Evolutionary conservation across 768 basidiomycete genomes (phyloP), one percentile per base, ranked within the genome.

Genomic region (Tricholomella constricta): DNA sequence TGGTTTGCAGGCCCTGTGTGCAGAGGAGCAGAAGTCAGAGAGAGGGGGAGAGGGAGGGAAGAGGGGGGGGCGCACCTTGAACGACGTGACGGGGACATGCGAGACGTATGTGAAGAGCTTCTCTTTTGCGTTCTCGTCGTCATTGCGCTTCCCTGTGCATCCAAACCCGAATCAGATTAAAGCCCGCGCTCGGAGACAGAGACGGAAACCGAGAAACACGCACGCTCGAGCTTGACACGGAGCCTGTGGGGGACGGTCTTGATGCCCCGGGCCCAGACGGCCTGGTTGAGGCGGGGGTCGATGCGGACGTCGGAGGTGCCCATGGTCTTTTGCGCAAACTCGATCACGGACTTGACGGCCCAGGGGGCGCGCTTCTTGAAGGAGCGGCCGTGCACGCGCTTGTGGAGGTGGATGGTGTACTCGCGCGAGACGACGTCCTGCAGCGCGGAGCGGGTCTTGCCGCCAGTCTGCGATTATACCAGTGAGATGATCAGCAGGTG

Each of bases 311-410:
- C 96, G 45, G 79, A 70, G 63, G 97, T 98, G 66, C 94, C 95
- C 97, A 99, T 98, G 31, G 89, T 77, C 78, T 93, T 94, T 64
- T 84, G 85, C 11, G 97, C 94, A 66, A 99, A 99, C 48, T 83
- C 82, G 65, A 92, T 78, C 61, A 98, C 86, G 59, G 92, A 90
- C 79, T 98, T 98, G 75, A 98, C 84, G 62, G 94, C 97, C 79
- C 86, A 88, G 20, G 97, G 97, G 15, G 97, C 94, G 63, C 95
- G 89, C 83, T 96, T 96, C 80, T 98, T 98, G 83, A 97, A 98
- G 37, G 90, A 88, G 55, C 88, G 84, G 62, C 89, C 91, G 74
- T 94, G 91, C 37, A 94, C 92, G 62, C 76, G 87, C 75, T 96
- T 97, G 87, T 97, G 94, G 35, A 98, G 78, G 77, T 97, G 93